Conservation (phyloP, 2,329 filamentous ascomycete genomes). For the Xylaria polymorpha region DNA sequence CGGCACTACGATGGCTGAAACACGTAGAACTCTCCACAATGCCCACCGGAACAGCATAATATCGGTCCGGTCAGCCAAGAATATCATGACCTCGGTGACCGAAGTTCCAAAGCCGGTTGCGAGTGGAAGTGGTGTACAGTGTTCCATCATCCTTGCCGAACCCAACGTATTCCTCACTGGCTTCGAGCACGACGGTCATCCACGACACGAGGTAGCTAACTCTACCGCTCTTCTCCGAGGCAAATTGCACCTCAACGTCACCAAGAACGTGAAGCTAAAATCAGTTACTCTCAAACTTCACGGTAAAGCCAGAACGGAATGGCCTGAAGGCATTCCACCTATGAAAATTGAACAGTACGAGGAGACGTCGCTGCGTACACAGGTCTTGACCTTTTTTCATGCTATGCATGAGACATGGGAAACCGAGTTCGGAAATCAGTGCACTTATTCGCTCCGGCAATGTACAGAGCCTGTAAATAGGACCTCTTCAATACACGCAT, state of each 20-base stretch:
- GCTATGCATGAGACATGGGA: constrained; percentile 72
- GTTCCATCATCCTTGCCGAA: constrained; percentile 80
- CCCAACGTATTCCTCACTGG: constrained; percentile 84
- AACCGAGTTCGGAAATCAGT: constrained; percentile 72
- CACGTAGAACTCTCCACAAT: constrained; percentile 46
- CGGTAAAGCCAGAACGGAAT: constrained; percentile 88
- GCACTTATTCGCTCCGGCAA: constrained; percentile 63
- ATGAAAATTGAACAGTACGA: constrained; percentile 86
- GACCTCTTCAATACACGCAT: constrained; percentile 48
- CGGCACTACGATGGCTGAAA: constrained; percentile 48
- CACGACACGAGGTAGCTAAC: constrained; percentile 66
- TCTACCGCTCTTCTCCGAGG: constrained; percentile 85
- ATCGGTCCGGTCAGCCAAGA: constrained; percentile 64
- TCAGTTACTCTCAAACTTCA: constrained; percentile 87
- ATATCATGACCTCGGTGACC: constrained; percentile 63
- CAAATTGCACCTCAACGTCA: constrained; percentile 81
- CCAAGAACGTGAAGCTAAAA: constrained; percentile 93
- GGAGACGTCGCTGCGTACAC: constrained; percentile 85
- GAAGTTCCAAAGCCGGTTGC: constrained; percentile 79
- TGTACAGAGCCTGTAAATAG: constrained; percentile 50
- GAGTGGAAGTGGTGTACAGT: constrained; percentile 78
- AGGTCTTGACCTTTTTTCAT: constrained; percentile 94
- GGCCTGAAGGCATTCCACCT: constrained; percentile 95
- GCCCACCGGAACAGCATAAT: constrained; percentile 62
- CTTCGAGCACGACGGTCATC: constrained; percentile 76